Evolutionary conservation across 2,329 filamentous ascomycete species (phyloP).

Genomic region (Trichoderma citrinoviride): DNA sequence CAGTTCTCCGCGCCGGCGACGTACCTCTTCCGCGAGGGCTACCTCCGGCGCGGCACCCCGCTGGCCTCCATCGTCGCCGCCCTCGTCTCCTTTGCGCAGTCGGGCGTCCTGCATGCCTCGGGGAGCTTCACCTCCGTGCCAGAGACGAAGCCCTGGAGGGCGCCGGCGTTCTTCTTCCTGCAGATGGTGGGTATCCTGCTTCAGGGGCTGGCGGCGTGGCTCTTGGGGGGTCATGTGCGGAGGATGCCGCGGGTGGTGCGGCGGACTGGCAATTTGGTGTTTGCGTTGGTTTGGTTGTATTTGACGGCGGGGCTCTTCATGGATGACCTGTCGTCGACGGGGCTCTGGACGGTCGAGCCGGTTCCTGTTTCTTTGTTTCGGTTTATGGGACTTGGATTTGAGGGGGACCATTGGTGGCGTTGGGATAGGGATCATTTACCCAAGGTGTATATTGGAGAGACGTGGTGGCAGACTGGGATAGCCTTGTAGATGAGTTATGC

Average conservation of each 20-base stretch:
- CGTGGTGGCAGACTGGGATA: constrained; percentile 57
- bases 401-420: constrained; percentile 64
- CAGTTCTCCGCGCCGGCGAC: constrained; percentile 62
- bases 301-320: constrained; percentile 63
- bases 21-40: constrained; percentile 43
- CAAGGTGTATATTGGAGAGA: constrained; percentile 54
- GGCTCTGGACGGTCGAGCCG: constrained; percentile 78
- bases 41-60: constrained; percentile 37
- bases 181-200: constrained; percentile 64
- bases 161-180: constrained; percentile 68
- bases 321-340: constrained; percentile 72
- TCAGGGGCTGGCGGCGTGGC: constrained; percentile 47
- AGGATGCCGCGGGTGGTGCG: constrained; percentile 46
- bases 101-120: constrained; percentile 66
- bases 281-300: constrained; percentile 65
- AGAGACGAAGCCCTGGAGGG: constrained; percentile 47
- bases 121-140: constrained; percentile 68
- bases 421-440: constrained; percentile 57
- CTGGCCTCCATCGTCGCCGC: constrained; percentile 31
- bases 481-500: constrained; percentile 28
- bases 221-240: constrained; percentile 36
- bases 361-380: constrained; percentile 73
- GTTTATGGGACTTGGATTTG: constrained; percentile 59
- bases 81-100: constrained; percentile 56
- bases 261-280: constrained; percentile 58